These are phyloP conservation scores for Backusella westeae DNA, from an alignment of 192 early-diverging fungal species.

Conservation along the genomic window DNA sequence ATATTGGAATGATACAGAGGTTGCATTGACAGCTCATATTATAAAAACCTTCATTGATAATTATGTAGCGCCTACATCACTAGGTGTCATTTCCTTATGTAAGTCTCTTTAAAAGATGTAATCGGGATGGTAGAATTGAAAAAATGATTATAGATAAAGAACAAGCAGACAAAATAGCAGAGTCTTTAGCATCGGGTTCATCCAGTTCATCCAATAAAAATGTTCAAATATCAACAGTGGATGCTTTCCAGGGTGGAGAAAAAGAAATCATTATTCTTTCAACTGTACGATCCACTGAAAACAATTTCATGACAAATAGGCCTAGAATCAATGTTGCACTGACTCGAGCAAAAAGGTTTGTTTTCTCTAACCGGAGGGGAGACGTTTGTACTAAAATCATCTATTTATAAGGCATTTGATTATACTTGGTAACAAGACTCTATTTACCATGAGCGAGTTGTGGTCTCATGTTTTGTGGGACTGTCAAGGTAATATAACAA, in stretches of 20 bases:
- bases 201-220: constrained; percentile 11
- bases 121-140: not conserved
- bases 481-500: constrained; percentile 20
- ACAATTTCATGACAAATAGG: constrained; percentile 63
- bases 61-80: constrained; percentile 42
- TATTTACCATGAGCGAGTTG: constrained; percentile 30
- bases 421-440: constrained; percentile 50
- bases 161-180: constrained; percentile 52
- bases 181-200: constrained; percentile 8
- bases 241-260: constrained; percentile 80
- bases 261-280: constrained; percentile 73
- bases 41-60: constrained; percentile 40
- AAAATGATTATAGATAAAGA: constrained; percentile 53
- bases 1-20: constrained; percentile 55
- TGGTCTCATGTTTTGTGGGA: constrained; percentile 29
- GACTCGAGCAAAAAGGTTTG: constrained; percentile 66
- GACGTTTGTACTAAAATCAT: too few species aligned
- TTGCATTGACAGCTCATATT: constrained; percentile 39
- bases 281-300: constrained; percentile 54
- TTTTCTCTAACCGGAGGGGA: not conserved
- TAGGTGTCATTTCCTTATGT: constrained; percentile 76
- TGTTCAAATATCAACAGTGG: constrained; percentile 58
- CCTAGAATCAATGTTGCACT: constrained; percentile 74
- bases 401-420: constrained; percentile 50
- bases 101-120: constrained; percentile 22